phyloP scores from a whole-genome alignment of 306 rosid genomes.

The Cicer yamashitae region DNA sequence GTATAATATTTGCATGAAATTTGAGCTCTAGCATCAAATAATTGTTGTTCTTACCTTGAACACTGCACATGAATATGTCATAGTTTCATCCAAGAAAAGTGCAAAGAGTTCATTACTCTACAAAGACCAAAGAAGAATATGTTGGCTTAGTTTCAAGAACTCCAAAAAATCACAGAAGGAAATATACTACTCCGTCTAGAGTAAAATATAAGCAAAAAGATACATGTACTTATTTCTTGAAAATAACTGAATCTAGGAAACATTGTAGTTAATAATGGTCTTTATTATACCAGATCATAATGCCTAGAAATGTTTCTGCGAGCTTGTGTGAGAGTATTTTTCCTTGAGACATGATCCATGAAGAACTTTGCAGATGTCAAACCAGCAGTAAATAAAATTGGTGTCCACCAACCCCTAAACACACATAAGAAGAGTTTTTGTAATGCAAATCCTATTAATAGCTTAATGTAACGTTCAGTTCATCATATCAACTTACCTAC shows the following conservation, averaged over 20 bases:
- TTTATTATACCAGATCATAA: conserved; percentile 75
- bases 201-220: not conserved
- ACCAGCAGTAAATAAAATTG: conserved; percentile 74
- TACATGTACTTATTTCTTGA: conserved; percentile 9
- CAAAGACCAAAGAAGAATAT: conserved; percentile 44
- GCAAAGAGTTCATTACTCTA: conserved; percentile 91
- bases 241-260: not conserved
- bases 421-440: conserved; percentile 27
- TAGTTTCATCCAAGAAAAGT: conserved; percentile 84
- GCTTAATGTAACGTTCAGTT: conserved; percentile 1
- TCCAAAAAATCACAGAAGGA: not conserved
- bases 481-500: conserved; percentile 51
- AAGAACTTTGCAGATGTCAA: conserved; percentile 78
- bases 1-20: not conserved
- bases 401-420: conserved; percentile 96
- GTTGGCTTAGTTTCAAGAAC: not conserved
- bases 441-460: not conserved
- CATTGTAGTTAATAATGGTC: conserved; percentile 19
- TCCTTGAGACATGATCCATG: conserved; percentile 71
- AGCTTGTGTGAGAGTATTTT: conserved; percentile 87
- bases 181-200: too few species aligned
- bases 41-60: conserved; percentile 67
- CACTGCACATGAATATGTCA: conserved; percentile 83
- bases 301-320: conserved; percentile 92
- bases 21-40: not conserved